Evolutionary conservation across 805 yeast genomes (phyloP), one percentile per base, ranked within the genome.

Genomic region (Hanseniaspora nectarophila): DNA sequence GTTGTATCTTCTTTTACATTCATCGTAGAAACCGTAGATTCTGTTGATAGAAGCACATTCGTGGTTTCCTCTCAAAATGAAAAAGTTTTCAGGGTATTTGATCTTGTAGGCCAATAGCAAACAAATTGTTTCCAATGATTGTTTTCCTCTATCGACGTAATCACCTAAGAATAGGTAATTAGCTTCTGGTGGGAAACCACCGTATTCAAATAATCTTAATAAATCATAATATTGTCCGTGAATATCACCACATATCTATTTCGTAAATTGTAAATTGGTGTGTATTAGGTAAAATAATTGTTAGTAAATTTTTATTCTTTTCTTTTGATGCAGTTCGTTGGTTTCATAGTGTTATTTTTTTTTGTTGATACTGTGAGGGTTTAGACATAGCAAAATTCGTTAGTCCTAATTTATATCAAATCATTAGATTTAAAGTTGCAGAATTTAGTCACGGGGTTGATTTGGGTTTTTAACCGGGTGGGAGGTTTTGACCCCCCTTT

Each of bases 141-240:
- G 97, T 67, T 89, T 88, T 64, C 98, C 98, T 75, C 98, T 83
- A 73, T 90, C 98, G 59, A 90, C 98, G 66, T 90, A 90, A 74
- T 90, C 98, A 59, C 98, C 98, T 55, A 90, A 71, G 66, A 90
- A 90, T 62, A 90, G 73, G 72, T 90, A 90, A 73, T 90, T 90
- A 18, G 97, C 95, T 68, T 92, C 97, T 12, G 98, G 98, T 1
- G 98, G 98, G 75, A 92, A 90, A 2, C 97, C 98, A 62, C 98
- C 97, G 65, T 90, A 90, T 73, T 92, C 97, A 63, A 90, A 90
- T 61, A 90, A 77, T 70, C 98, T 83, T 67, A 90, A 76, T 62
- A 90, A 78, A 70, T 90, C 98, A 66, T 90, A 90, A 70, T 92
- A 90, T 71, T 90, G 98, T 54, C 98, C 98, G 69, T 90, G 98